Base-by-base conservation (phyloP, 108 stramenopile species). In the Nitzschia sp. region DNA sequence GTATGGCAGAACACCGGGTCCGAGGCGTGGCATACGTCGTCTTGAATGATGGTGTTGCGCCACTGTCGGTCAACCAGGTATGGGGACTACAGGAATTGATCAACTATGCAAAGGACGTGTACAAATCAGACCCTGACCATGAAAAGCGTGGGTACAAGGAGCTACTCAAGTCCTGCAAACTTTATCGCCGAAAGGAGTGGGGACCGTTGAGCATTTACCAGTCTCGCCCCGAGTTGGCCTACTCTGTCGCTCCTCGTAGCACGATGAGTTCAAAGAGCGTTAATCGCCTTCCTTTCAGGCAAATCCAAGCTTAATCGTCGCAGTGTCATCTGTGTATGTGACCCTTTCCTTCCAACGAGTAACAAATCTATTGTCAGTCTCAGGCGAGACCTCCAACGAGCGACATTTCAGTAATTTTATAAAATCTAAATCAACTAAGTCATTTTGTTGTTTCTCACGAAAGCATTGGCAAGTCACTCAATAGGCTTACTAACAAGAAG, bases 31-130 rank as follows among this genome's bases (percentile, higher is more conserved):
- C 70, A 27, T 70, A 48, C 27, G 70, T 70, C 25, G 70, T 70
- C 19, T 24, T 59, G 11, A 46, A 59, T 27, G 53, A 42, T 21
- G 70, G 70, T 2, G 48, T 45, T n/a, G 24, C 27, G 2, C 58
- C 58, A 31, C 36, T 70, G 1, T 60, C 70, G 27, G 13, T 29
- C 28, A 34, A 54, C 31, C 70, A 70, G 31, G 70, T 70, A 1
- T 70, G 70, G 70, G 70, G 70, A 1, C 31, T 70, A 2, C 70
- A 70, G 31, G 70, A 70, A 6, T 29, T 70, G 15, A 54, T 61
- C 46, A 70, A 35, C 28, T 29, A 61, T 9, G 70, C 70, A 1
- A 45, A 28, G 8, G 70, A 70, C 51, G 21, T 61, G 9, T 70
- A 70, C 27, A 19, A 68, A 21, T 57, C 54, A 2, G 67, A 68